Evolutionary conservation across 148 eudicot species (phyloP), one percentile per base, ranked within the genome.

Genomic region (Camellia japonica): DNA sequence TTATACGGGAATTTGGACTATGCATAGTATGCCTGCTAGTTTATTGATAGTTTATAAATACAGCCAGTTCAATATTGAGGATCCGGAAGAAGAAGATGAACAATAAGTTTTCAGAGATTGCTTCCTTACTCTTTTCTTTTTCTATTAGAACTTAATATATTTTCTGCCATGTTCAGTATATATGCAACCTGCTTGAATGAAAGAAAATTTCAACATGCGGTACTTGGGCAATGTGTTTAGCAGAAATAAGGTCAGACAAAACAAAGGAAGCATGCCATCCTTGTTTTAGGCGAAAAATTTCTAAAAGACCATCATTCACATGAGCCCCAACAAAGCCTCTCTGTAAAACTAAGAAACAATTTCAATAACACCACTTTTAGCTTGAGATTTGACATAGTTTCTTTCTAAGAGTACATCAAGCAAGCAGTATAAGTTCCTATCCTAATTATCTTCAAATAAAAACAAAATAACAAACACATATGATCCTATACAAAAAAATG

Each of bases 181-280:
- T 47, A 47, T 47, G 51, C 51, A 47, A 47, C 51, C 51, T 47
- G 51, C 51, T 47, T 47, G 51, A 47, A 47, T 47, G 51, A 47
- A 47, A 47, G 51, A 47, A 20, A 8, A 47, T 47, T 47, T 47
- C 51, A 47, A 47, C 51, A 55, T 12, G 46, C 75, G 18, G 38
- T 86, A 95, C 99, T 97, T 96, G 97, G 10, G 97, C 97, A n/a
- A 95, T 89, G 86, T 95, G 98, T 88, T 93, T 91, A 80, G 98
- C 98, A 41, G 96, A 86, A 79, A 93, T 91, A n/a, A 95, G 88
- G 86, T 93, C 93, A 30, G 86, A 92, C 96, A 95, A 87, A 75
- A 95, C 98, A 76, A 95, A 90, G 46, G 98, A 95, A 68, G 98
- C 98, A 85, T 95, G 98, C 98, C 98, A 95, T 75, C 98, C 98